Evolutionary conservation across 805 yeast species (phyloP).

Genomic region (Cyberlindnera mycetangii): DNA sequence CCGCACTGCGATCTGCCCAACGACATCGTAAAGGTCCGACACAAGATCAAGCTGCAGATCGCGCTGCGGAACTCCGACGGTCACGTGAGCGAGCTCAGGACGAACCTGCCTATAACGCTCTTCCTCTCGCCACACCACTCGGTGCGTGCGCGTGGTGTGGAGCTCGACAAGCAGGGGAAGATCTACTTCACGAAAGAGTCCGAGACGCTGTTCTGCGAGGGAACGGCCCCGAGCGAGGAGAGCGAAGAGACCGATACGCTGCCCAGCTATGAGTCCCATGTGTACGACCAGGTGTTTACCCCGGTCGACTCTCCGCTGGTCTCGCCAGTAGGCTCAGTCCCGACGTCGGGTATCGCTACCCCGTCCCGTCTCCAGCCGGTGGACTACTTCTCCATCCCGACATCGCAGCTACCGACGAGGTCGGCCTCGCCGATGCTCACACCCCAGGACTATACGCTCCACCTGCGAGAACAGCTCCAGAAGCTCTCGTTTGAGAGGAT

Average conservation of each 20-base stretch:
- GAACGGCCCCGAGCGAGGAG: background rate
- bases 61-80: slow-evolving; percentile 72
- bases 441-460: slow-evolving; percentile 6
- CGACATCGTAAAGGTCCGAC: slow-evolving; percentile 67
- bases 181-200: slow-evolving; percentile 36
- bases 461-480: slow-evolving; percentile 8
- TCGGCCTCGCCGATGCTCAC: slow-evolving; percentile 8
- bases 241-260: slow-evolving; percentile 49
- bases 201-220: slow-evolving; percentile 27
- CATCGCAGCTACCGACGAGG: background rate
- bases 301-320: slow-evolving; percentile 14
- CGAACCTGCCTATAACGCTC: slow-evolving; percentile 72
- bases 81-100: slow-evolving; percentile 81
- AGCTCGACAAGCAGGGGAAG: slow-evolving; percentile 36
- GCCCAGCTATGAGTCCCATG: slow-evolving; percentile 68
- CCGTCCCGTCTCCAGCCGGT: slow-evolving; percentile 5
- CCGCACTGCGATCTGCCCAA: slow-evolving; percentile 74
- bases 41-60: slow-evolving; percentile 71
- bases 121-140: slow-evolving; percentile 73
- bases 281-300: slow-evolving; percentile 50
- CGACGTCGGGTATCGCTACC: slow-evolving; percentile 7
- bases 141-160: slow-evolving; percentile 38
- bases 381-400: slow-evolving; percentile 8
- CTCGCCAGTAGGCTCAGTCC: slow-evolving; percentile 7
- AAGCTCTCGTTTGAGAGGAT: slow-evolving; percentile 36